Evolutionary conservation across 2,329 filamentous ascomycete genomes (phyloP).

Genomic region (Hymenoscyphus scutula): DNA sequence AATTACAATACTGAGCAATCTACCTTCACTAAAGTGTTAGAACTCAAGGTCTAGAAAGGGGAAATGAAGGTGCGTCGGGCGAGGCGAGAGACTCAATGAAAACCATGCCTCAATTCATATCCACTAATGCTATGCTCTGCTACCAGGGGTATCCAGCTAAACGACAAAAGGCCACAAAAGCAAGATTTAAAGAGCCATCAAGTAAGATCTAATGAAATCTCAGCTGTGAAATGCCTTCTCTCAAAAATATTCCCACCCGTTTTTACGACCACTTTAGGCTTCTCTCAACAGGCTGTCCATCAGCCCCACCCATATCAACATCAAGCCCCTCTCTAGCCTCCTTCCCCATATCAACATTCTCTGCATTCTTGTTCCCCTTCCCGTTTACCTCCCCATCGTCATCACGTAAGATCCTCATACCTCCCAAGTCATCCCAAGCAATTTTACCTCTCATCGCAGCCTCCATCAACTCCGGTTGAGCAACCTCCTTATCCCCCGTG

Average conservation of each 20-base stretch:
- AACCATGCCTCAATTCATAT: not conserved
- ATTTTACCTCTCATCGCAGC: constrained; percentile 59
- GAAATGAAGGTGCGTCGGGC: not conserved
- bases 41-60: not conserved
- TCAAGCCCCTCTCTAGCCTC: not conserved
- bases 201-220: not conserved
- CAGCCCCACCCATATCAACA: not conserved
- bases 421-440: constrained; percentile 34
- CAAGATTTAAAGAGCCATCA: not conserved
- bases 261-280: not conserved
- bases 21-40: no score
- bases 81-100: no score
- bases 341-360: not conserved
- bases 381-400: constrained; percentile 11
- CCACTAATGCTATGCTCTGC: not conserved
- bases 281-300: not conserved
- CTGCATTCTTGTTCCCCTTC: not conserved
- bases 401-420: constrained; percentile 41
- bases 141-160: not conserved
- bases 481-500: constrained; percentile 60
- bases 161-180: not conserved
- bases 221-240: not conserved
- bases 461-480: constrained; percentile 51
- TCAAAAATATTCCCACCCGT: not conserved
- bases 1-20: no score